phyloP scores from a whole-genome alignment of 2,329 filamentous ascomycete species.

The Cladosporium colombiae region DNA sequence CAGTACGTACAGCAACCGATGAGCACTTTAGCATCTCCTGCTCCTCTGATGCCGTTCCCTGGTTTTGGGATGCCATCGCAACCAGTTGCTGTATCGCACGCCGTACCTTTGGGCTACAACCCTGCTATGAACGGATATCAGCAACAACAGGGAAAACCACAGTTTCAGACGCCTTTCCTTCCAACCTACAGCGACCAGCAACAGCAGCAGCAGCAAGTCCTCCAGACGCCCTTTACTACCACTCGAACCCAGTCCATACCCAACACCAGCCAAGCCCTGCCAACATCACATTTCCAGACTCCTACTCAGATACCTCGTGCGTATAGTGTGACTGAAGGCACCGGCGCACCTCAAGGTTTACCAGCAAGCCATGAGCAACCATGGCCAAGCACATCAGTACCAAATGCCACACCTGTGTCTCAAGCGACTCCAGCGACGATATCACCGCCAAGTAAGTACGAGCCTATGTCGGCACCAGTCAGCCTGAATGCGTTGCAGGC shows the following conservation, averaged over 20 bases:
- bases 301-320: not conserved
- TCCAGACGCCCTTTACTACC: not conserved
- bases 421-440: not conserved
- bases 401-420: not conserved
- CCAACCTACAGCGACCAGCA: not conserved
- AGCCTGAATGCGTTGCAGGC: slow-evolving; percentile 20
- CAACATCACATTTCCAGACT: slow-evolving; percentile 11
- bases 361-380: not conserved
- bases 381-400: not conserved
- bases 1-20: slow-evolving; percentile 14
- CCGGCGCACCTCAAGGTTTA: not conserved
- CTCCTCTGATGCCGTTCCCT: slow-evolving; percentile 8
- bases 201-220: not conserved
- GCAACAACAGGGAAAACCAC: slow-evolving; percentile 8
- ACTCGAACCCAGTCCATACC: not conserved
- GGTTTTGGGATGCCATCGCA: slow-evolving; percentile 3
- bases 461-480: slow-evolving; percentile 19
- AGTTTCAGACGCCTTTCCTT: not conserved
- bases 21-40: not conserved
- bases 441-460: slow-evolving; percentile 2
- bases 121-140: not conserved
- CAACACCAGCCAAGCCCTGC: not conserved
- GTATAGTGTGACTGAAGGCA: not conserved
- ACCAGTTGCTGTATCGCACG: not conserved
- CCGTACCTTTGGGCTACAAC: slow-evolving; percentile 8